Evolutionary conservation across 805 yeast genomes (phyloP).

Genomic region (Candida hungchunana): DNA sequence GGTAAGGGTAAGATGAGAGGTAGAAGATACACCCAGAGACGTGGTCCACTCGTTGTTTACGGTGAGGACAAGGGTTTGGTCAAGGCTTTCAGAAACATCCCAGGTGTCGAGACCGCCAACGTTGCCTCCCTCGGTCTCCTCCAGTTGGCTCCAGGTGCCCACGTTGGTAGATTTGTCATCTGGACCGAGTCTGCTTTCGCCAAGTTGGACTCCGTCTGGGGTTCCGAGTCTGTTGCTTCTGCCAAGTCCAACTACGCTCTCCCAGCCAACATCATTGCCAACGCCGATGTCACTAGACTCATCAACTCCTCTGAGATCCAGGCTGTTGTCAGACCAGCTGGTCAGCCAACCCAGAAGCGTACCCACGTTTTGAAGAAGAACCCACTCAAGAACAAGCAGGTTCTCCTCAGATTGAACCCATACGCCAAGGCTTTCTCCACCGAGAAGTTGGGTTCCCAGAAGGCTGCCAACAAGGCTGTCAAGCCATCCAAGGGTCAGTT

Average conservation of each 20-base stretch:
- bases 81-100: conserved; percentile 99
- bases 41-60: conserved; percentile 99
- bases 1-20: conserved; percentile 99
- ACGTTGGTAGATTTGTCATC: conserved; percentile 98
- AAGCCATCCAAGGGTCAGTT: conserved; percentile 71
- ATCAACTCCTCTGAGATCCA: conserved; percentile 99
- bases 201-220: conserved; percentile 95
- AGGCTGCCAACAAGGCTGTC: conserved; percentile 60
- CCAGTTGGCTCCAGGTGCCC: conserved; percentile 99
- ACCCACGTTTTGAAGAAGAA: conserved; percentile 96
- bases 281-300: conserved; percentile 94
- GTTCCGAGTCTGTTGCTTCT: conserved; percentile 81
- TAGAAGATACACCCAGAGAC: conserved; percentile 99
- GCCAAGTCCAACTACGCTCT: conserved; percentile 85
- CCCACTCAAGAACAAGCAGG: conserved; percentile 99
- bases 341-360: conserved; percentile 90
- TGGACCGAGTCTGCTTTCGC: conserved; percentile 99
- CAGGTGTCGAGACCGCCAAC: conserved; percentile 98
- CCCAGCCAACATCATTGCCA: conserved; percentile 91
- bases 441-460: conserved; percentile 82
- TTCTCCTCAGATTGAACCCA: conserved; percentile 97
- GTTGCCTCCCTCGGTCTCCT: conserved; percentile 91
- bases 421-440: conserved; percentile 97
- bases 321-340: conserved; percentile 95
- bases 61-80: conserved; percentile 95